phyloP scores from a whole-genome alignment of 345 rosid genomes.

The Citropsis articulata region DNA sequence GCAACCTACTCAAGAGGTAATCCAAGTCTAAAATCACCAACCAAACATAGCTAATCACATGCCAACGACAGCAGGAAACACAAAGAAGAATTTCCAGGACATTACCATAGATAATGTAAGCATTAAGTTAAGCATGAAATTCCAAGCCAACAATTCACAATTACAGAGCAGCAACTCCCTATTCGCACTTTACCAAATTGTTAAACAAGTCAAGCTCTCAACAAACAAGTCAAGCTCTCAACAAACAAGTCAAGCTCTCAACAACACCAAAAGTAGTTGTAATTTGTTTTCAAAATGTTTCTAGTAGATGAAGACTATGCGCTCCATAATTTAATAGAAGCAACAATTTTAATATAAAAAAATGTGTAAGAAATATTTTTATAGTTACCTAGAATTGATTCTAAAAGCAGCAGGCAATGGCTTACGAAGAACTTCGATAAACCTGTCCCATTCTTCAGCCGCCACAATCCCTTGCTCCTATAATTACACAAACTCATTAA shows the following conservation, averaged over 20 bases:
- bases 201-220: background rate
- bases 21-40: background rate
- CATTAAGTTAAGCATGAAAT: background rate
- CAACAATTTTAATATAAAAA: background rate
- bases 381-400: slow-evolving; percentile 68
- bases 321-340: background rate
- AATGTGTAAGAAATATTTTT: no score
- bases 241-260: background rate
- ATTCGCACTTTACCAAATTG: background rate
- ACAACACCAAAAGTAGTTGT: background rate
- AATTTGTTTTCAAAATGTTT: background rate
- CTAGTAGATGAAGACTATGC: background rate
- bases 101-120: background rate
- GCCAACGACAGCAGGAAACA: background rate
- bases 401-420: slow-evolving; percentile 98
- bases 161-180: background rate
- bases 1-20: background rate
- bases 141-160: background rate
- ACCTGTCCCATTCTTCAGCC: slow-evolving; percentile 76
- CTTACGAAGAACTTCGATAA: slow-evolving; percentile 65
- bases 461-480: slow-evolving; percentile 85
- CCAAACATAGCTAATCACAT: background rate
- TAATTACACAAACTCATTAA: background rate
- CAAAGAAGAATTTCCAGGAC: background rate
- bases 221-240: no score